Percentiles rank a stretch among this genome's conserved stretches.
Evolutionary conservation across 352 stramenopile species (phyloP).

Genomic region (Globisporangium rhizosaccharum): DNA sequence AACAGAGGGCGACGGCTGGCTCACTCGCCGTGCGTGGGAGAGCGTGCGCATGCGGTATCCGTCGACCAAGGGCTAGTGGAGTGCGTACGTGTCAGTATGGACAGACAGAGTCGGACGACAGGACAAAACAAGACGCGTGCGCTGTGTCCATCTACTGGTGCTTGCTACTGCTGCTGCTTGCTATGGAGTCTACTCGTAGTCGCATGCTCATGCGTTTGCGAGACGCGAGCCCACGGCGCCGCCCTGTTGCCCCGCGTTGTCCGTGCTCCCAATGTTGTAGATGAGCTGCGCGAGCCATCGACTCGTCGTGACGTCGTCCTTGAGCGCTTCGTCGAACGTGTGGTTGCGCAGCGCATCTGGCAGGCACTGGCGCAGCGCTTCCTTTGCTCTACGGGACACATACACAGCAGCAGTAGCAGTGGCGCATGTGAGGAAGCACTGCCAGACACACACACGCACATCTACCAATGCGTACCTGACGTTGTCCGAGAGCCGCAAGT

Average conservation of each 20-base stretch:
- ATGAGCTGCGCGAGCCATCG: conserved; percentile 95
- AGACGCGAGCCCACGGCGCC: conserved; percentile 14
- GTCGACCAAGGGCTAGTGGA: conserved; percentile 10
- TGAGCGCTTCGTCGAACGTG: conserved; percentile 92
- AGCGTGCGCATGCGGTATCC: conserved; percentile 15
- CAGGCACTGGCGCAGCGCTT: conserved; percentile 96
- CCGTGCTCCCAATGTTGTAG: conserved; percentile 79
- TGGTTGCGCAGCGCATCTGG: conserved; percentile 92
- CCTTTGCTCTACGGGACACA: conserved; percentile 81
- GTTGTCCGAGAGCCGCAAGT: conserved; percentile 92
- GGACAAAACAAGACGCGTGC: too few relatives aligned
- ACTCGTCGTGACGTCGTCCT: conserved; percentile 95
- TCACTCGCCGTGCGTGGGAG: conserved; percentile 18
- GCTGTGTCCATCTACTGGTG: not conserved
- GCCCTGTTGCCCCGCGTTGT: conserved; percentile 8
- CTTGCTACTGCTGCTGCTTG: not conserved
- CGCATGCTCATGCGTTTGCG: conserved; percentile 12
- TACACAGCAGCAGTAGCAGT: not conserved
- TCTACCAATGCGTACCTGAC: conserved; percentile 13
- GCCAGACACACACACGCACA: not conserved
- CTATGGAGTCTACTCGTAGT: not conserved
- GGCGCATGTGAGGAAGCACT: not conserved
- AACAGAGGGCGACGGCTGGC: conserved; percentile 18
- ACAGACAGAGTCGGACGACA: too few relatives aligned
- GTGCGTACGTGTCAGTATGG: too few relatives aligned